Evolutionary conservation across 768 basidiomycete species (phyloP), one percentile per base, ranked within the genome.

Genomic region (Lanmaoa rubissima): DNA sequence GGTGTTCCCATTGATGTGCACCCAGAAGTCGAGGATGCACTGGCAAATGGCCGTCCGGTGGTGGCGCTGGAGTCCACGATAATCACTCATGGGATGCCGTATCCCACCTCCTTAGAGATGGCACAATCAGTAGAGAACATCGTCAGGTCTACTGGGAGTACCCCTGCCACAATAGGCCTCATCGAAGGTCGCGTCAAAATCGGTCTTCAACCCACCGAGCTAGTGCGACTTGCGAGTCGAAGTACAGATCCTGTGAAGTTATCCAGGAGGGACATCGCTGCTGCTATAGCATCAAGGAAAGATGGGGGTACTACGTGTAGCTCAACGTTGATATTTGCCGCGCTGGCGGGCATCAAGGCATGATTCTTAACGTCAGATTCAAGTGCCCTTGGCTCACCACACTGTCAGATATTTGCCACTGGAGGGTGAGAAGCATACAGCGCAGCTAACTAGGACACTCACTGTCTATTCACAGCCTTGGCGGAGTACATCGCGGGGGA

Each of bases 11-110:
- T 93, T 12, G 90, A 93, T 70, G 68, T 93, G 34, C 86, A 88
- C 51, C 87, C 90, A 10, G 94, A 98, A 70, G 87, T 98, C 34
- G 76, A 87, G 60, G 82, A 94, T 53, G 94, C 95, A 4, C 78
- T 96, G 21, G 76, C 79, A 5, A 74, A 78, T 41, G 75, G 78
- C 11, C 76, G 75, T 58, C 85, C 94, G 19, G 78, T 98, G 44
- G 93, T 98, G 12, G 94, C 95, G 13, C 82, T 98, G 12, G 96
- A 98, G 70, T 92, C 90, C 2, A 87, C 96, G 1, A 82, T 98
- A 51, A 85, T 97, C 57, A 94, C 94, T 1, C 93, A 98, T 77
- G 96, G 94, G 19, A 84, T 96, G 75, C 92, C 93, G 0, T 84
- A 84, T 61, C 94, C 94, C 0, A 78, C 79, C 38, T 95, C 93